phyloP scores from a whole-genome alignment of 768 basidiomycete genomes.

The Saitozyma podzolica region DNA sequence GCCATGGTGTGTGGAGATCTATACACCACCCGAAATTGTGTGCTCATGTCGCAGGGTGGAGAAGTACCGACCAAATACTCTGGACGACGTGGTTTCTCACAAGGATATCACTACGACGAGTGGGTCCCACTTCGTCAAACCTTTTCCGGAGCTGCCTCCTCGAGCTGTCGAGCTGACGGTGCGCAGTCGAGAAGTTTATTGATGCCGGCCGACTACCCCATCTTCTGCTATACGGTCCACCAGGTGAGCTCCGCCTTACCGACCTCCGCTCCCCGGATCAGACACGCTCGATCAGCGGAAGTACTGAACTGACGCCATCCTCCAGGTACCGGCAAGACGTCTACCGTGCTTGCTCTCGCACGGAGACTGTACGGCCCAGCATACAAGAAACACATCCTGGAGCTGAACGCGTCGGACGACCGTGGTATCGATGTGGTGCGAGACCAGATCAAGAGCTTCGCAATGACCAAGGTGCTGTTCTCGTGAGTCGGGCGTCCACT shows the following conservation, averaged over 20 bases:
- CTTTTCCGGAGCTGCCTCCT: not conserved
- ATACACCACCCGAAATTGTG: too few relatives aligned
- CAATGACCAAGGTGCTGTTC: conserved; percentile 83
- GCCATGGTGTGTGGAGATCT: conserved; percentile 67
- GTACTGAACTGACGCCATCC: not conserved
- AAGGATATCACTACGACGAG: conserved; percentile 93
- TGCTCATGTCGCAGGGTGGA: conserved; percentile 71
- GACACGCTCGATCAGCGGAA: too few relatives aligned
- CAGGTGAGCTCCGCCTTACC: conserved; percentile 58
- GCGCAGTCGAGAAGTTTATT: conserved; percentile 90
- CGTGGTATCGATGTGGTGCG: conserved; percentile 98
- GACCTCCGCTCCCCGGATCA: too few relatives aligned
- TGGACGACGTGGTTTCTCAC: conserved; percentile 95
- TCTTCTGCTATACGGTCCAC: conserved; percentile 94
- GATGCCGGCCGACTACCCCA: conserved; percentile 92
- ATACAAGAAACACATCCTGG: conserved; percentile 88
- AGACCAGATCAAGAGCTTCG: conserved; percentile 98
- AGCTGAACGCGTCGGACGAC: conserved; percentile 97
- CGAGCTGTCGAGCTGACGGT: conserved; percentile 5
- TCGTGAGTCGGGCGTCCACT: conserved; percentile 41
- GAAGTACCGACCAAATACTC: conserved; percentile 87
- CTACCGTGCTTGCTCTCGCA: conserved; percentile 93
- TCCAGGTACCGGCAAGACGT: conserved; percentile 86
- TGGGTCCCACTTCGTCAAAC: conserved; percentile 55
- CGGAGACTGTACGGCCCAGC: conserved; percentile 85